Evolutionary conservation across 2,329 filamentous ascomycete species (phyloP), one percentile per base, ranked within the genome.

Genomic region (Botryotinia globosa): DNA sequence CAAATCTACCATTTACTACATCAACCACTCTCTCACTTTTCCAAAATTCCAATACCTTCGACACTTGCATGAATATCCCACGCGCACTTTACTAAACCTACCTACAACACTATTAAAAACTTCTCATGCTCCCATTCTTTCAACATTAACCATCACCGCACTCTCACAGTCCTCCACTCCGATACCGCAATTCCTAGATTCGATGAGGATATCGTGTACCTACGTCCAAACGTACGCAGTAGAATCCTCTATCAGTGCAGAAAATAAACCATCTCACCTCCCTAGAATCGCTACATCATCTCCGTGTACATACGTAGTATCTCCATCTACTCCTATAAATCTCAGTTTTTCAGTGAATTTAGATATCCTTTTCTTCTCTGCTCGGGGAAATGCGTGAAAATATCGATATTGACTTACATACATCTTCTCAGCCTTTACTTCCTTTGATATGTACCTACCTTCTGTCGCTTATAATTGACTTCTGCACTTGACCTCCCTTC

Each of bases 181-280:
- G 0, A 25, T 48, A n/a, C 48, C 25, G 3, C 48, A n/a, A n/a
- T 10, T 51, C 4, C 25, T n/a, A 14, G 48, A 51, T 6, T 14
- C 10, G 10, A n/a, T 1, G 9, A 51, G 1, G 22, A n/a, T 14
- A 51, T 51, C 25, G 25, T 14, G 4, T n/a, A 51, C 10, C 5
- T n/a, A 14, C 14, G 4, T 12, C 1, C 4, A 2, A 14, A 51
- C n/a, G 5, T 3, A 51, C 10, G 1, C 48, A 6, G 7, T 3
- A 51, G 25, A 25, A 4, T 12, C 4, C 1, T 4, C 8, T 4
- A 6, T 6, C 48, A 51, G 48, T 7, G 4, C 25, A 6, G 22
- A n/a, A n/a, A 51, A 14, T 10, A 3, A 6, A 14, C 48, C 4
- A 10, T n/a, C 12, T 3, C 3, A 14, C 48, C 48, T 14, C 10